Evolutionary conservation across 202 grass and related monocot species (phyloP).

Genomic region (Carex sylvatica): DNA sequence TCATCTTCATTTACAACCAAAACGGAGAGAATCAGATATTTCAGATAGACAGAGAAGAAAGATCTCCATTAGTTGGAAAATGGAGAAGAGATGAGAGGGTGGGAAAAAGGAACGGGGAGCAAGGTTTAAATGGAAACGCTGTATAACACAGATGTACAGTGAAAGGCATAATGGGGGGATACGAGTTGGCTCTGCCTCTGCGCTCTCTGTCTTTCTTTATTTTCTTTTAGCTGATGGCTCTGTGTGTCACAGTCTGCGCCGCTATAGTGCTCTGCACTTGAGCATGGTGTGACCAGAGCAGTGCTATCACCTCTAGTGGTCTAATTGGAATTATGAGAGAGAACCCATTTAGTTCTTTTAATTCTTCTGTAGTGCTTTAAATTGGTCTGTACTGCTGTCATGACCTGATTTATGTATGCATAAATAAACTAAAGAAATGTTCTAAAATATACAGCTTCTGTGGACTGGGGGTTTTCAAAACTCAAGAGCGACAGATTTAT

Average conservation of each 20-base stretch:
- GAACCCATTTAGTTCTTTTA: conserved; percentile 4
- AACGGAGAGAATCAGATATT: not conserved
- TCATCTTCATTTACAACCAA: not conserved
- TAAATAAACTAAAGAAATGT: not conserved
- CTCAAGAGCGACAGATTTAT: not conserved
- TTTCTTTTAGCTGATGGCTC: not conserved
- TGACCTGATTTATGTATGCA: not conserved
- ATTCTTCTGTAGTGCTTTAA: not conserved
- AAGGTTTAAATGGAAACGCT: conserved; percentile 19
- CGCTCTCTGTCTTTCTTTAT: not conserved
- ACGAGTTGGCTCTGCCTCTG: not conserved
- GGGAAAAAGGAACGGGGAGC: not conserved
- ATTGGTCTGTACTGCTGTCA: not conserved
- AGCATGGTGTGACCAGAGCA: conserved; percentile 7
- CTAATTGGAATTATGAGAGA: conserved; percentile 10
- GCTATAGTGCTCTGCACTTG: conserved; percentile 20
- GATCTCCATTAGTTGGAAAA: not conserved
- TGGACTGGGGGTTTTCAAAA: not conserved
- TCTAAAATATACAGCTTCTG: not conserved
- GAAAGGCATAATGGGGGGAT: not conserved
- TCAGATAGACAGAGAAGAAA: not conserved
- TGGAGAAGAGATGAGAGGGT: not conserved
- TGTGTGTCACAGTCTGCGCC: conserved; percentile 23
- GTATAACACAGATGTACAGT: not conserved
- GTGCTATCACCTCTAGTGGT: not conserved